Evolutionary conservation across 208 protist genomes (phyloP).

Genomic region (Acanthamoeba lugdunensis): DNA sequence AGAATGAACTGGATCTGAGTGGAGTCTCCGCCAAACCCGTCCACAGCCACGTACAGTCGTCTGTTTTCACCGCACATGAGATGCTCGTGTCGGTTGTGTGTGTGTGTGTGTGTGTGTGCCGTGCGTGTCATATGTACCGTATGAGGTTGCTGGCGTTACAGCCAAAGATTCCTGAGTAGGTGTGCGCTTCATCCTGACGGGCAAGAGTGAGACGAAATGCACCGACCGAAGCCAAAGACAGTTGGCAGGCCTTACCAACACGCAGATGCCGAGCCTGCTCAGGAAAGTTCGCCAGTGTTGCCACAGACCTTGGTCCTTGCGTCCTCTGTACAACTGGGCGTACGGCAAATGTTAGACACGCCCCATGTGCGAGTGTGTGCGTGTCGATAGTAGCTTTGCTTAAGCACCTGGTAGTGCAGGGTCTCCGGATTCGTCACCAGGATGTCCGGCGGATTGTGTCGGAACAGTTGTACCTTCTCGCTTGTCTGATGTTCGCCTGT

Average conservation of each 20-base stretch:
- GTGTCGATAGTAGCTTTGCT: not conserved
- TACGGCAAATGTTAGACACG: not conserved
- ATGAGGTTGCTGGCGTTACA: slow-evolving; percentile 51
- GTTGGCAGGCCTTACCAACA: not conserved
- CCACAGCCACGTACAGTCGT: not conserved
- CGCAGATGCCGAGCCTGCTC: slow-evolving; percentile 17
- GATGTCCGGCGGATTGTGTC: not conserved
- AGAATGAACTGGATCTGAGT: slow-evolving; percentile 16
- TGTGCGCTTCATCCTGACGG: slow-evolving; percentile 38
- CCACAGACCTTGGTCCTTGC: not conserved
- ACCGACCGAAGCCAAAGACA: not conserved
- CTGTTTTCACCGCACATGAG: not conserved
- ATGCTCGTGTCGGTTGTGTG: not conserved
- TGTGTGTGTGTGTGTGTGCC: too few species aligned
- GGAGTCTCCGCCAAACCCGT: slow-evolving; percentile 19
- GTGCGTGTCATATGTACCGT: not conserved
- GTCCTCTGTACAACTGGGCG: slow-evolving; percentile 5
- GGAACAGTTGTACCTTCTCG: not conserved
- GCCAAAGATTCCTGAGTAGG: slow-evolving; percentile 42
- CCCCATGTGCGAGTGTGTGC: too few species aligned
- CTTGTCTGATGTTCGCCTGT: not conserved
- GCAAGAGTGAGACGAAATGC: not conserved
- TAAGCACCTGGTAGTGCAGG: not conserved
- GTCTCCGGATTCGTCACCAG: slow-evolving; percentile 20
- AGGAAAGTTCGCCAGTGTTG: slow-evolving; percentile 31